Base-by-base conservation (phyloP, 768 basidiomycete species). In the Ramaria sp. region DNA sequence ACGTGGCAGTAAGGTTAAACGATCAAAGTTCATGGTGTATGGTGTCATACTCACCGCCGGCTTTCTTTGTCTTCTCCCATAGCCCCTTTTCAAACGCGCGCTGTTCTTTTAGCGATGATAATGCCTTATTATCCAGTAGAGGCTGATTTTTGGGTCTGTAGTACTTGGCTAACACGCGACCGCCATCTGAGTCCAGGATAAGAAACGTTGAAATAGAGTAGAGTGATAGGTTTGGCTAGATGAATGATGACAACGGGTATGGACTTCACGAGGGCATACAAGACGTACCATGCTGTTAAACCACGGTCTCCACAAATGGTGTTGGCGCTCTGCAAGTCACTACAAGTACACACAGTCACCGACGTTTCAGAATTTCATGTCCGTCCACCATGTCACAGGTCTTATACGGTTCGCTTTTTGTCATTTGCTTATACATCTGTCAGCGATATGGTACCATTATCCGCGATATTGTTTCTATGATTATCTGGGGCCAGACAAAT, bases 141-240 rank as follows among this genome's bases (percentile, higher is more conserved):
- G 79, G 79, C 60, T 82, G 78, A 54, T 75, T 76, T 68, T 65
- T 86, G n/a, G 91, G 78, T 54, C 78, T 79, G 68, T 95, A 98
- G 75, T 98, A 98, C 70, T 98, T 98, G 31, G 95, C 89, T 10
- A 99, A 79, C 27, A 98, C 87, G 51, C 96, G 88, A 66, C 91
- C 86, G 20, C 94, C 94, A 63, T 97, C 94, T n/a, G 84, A 76
- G 76, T 99, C 96, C 64, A 97, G 84, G 65, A 97, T 83, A 61
- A 99, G 67, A 69, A 98, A 88, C 0, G 85, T 91, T 47, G 85
- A 80, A 58, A 94, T 75, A 64, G 85, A 85, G 74, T 97, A 94
- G 46, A 99, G 76, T 7, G 92, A 85, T 51, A 96, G 74, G 67
- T 95, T 96, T 20, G 72, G 61, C 73, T 73, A n/a, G 17, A 41